These are phyloP conservation scores for Fusarium setosum DNA, from an alignment of 2,329 filamentous ascomycete species.

Conservation along the genomic window DNA sequence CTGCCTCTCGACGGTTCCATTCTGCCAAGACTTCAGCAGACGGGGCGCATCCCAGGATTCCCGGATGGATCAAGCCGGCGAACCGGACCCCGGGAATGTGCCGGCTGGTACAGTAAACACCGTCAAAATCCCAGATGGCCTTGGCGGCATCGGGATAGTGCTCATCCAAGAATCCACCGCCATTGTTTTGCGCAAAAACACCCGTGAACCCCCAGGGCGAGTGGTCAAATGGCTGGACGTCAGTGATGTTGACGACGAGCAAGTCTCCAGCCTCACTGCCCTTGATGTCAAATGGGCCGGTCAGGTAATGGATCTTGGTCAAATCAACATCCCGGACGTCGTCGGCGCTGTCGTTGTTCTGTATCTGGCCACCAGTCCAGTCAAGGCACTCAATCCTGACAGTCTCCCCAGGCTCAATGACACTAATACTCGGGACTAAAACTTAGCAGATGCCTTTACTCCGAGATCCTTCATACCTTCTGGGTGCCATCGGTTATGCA, in stretches of 20 bases:
- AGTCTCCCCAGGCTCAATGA: slow-evolving; percentile 84
- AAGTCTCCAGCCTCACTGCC: slow-evolving; percentile 87
- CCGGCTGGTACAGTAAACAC: slow-evolving; percentile 79
- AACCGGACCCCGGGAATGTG: slow-evolving; percentile 92
- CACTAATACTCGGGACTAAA: slow-evolving; percentile 74
- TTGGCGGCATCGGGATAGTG: slow-evolving; percentile 82
- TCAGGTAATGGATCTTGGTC: slow-evolving; percentile 87
- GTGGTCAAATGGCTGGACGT: slow-evolving; percentile 88
- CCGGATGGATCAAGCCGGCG: slow-evolving; percentile 89
- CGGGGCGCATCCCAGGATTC: slow-evolving; percentile 90
- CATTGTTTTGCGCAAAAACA: slow-evolving; percentile 82
- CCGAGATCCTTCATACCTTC: slow-evolving; percentile 68
- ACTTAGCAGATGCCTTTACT: neutral
- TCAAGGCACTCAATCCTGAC: slow-evolving; percentile 95
- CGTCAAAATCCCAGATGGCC: slow-evolving; percentile 69
- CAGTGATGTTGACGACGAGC: slow-evolving; percentile 89
- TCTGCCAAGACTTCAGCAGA: slow-evolving; percentile 79
- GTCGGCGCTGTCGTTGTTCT: slow-evolving; percentile 90
- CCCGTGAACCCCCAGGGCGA: slow-evolving; percentile 93
- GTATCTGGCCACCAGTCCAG: slow-evolving; percentile 87
- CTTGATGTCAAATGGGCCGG: slow-evolving; percentile 88
- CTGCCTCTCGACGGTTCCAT: slow-evolving; percentile 87
- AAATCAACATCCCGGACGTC: slow-evolving; percentile 88
- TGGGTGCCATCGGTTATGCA: slow-evolving; percentile 87
- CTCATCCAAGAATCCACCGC: slow-evolving; percentile 90